Evolutionary conservation across 2,329 filamentous ascomycete species (phyloP), one percentile per base, ranked within the genome.

Genomic region (Stachybotrys elegans): DNA sequence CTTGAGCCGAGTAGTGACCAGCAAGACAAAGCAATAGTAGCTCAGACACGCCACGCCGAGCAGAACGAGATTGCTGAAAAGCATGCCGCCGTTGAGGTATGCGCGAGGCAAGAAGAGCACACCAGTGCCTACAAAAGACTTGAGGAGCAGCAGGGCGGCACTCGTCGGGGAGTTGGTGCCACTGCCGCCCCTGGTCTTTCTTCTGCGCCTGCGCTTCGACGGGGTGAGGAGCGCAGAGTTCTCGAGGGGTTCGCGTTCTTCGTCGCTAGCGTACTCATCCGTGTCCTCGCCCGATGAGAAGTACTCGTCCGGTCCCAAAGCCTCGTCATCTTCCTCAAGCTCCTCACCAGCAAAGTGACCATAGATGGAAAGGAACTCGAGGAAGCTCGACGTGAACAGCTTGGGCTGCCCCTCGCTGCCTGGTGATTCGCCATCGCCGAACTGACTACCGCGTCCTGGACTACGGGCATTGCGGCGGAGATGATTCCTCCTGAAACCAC

Each of bases 271-370:
- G 34, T 74, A 76, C 29, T 82, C 79, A 48, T 83, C 76, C 42
- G 83, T 80, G 47, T 83, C 83, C 19, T 81, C 75, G 53, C 87
- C 87, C 0, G 88, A 91, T 7, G 84, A 85, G 61, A 96, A 96
- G 65, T 95, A 96, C 60, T 96, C 92, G 61, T 94, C 86, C 2
- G 89, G 88, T 5, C 78, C 81, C 13, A 95, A 72, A 2, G 83
- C 88, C 63, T 97, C 92, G 55, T 97, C 93, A 55, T 97, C 93
- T 65, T 98, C 93, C 62, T 96, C 91, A 12, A 98, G 77, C 60
- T 95, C 87, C 66, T 98, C 93, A 67, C 93, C 93, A 2, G 93
- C 93, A 62, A 98, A 98, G 68, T 98, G 93, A 4, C 93, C 93
- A 56, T 96, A 98, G 22, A 98, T 78, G 7, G 88, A 91, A 41